Evolutionary conservation across 768 basidiomycete genomes (phyloP), one percentile per base, ranked within the genome.

Genomic region (Favolaschia claudopus): DNA sequence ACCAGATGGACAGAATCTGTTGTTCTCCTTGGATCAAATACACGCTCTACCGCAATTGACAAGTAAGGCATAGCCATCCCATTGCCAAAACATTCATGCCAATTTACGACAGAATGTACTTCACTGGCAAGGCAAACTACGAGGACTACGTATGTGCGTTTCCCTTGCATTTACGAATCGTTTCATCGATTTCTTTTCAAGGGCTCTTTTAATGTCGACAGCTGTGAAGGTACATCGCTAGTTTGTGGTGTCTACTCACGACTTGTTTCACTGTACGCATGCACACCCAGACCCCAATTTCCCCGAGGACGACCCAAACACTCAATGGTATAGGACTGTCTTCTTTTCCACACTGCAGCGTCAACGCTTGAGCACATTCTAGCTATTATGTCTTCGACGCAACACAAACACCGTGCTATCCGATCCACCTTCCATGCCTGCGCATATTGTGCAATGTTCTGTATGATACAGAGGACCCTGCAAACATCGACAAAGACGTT

Each of bases 81-180:
- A 22, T 27, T 48, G 19, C 20, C 22, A 19, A 10, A 13, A 2
- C 19, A 48, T 14, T 17, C 15, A 17, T 29, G 33, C 32, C 36
- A 6, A 48, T 10, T 5, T 24, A 20, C 5, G 5, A 7, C 15
- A 48, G 46, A 36, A 48, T 15, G 19, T 48, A 48, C 22, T 7
- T 34, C 14, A 48, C 46, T 13, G 46, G 46, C 4, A 31, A 5
- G 7, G 20, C 19, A 13, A 4, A 8, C 9, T 48, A 48, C 19
- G 32, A 48, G 19, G 46, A 48, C 46, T 48, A 34, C 29, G 46
- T 48, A 36, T 24, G 46, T 36, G 12, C n/a, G n/a, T n/a, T n/a
- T 36, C 31, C 25, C 5, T 14, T 5, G 13, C 15, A 45, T 45
- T 4, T 32, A 29, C 17, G 12, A 17, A 24, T 48, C 19, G n/a